A percentile compares a stretch with the other conserved stretches of the same genome.
These are phyloP conservation scores for Acanthochlamys bracteata DNA, from an alignment of 106 monocot species.

Conservation along the genomic window DNA sequence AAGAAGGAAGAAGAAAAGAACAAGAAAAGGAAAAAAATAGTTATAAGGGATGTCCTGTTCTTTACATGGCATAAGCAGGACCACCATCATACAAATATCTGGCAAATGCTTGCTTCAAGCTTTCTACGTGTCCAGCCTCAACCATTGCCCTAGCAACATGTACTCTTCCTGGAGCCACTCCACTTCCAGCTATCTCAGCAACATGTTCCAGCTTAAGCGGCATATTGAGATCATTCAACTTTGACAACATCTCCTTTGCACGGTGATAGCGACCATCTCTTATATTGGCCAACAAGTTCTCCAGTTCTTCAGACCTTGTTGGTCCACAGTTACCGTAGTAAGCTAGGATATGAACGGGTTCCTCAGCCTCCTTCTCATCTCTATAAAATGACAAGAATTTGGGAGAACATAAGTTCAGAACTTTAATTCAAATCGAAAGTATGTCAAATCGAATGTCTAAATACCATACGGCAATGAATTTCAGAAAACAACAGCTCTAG, in stretches of 20 bases:
- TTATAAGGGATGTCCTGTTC: neutral
- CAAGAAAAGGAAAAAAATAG: neutral
- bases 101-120: slow-evolving; percentile 29
- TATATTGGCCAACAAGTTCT: slow-evolving; percentile 16
- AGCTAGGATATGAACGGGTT: slow-evolving; percentile 35
- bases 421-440: too few relatives aligned
- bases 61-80: slow-evolving; percentile 34
- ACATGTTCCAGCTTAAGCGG: slow-evolving; percentile 38
- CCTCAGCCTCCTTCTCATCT: slow-evolving; percentile 21
- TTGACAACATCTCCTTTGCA: slow-evolving; percentile 26
- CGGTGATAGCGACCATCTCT: slow-evolving; percentile 33
- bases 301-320: slow-evolving; percentile 19
- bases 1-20: neutral
- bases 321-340: slow-evolving; percentile 37
- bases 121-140: slow-evolving; percentile 37
- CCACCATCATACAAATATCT: slow-evolving; percentile 39
- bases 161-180: slow-evolving; percentile 38
- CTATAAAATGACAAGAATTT: neutral
- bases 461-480: neutral
- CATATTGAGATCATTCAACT: slow-evolving; percentile 30
- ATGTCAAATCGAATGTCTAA: neutral
- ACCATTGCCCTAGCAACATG: slow-evolving; percentile 44
- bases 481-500: too few relatives aligned
- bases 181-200: slow-evolving; percentile 29
- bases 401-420: neutral